Base-by-base conservation (phyloP, 164 flowering plant genomes). In the Sextonia rubra region DNA sequence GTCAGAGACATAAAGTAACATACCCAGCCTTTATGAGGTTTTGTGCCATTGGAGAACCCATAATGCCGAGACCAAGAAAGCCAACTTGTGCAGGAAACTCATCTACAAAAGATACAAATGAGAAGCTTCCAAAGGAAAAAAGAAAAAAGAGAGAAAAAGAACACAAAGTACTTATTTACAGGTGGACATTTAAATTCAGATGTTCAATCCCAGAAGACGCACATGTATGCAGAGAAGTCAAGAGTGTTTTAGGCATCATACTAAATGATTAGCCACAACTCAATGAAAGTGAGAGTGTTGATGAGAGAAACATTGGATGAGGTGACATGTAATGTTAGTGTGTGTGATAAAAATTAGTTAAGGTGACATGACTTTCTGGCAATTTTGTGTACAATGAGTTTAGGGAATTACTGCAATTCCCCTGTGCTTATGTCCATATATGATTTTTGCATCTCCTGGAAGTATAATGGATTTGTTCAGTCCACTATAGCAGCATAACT, bases 31-130 rank as follows among this genome's bases (percentile, higher is more conserved):
- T 92, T 62, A 94, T 79, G 69, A 94, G 94, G 79, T 92, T 94
- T 61, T 84, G 91, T 64, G 97, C 94, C 98, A 94, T 94, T 61
- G 98, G 97, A 73, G 89, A 78, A 69, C 98, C 98, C 98, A 94
- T 94, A 64, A 94, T 94, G 69, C 97, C 98, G 71, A 94, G 83
- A 55, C 98, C 98, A 2, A 94, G 82, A 79, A 92, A 94, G 14
- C 98, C 97, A 82, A 94, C 63, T 60, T 80, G 79, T 12, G 75
- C 71, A 17, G 85, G 79, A 48, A 74, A 24, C 69, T 75, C 86
- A 73, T 83, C 86, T 74, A 66, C 52, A 60, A 6, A 60, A 61
- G 32, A 22, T 37, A 47, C 61, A 48, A 60, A 60, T 17, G 6
- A 64, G 12, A 29, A 26, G 67, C 67, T 25, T 26, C 20, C 44